phyloP scores from a whole-genome alignment of 2,329 filamentous ascomycete species.

The Scedosporium apiospermum region DNA sequence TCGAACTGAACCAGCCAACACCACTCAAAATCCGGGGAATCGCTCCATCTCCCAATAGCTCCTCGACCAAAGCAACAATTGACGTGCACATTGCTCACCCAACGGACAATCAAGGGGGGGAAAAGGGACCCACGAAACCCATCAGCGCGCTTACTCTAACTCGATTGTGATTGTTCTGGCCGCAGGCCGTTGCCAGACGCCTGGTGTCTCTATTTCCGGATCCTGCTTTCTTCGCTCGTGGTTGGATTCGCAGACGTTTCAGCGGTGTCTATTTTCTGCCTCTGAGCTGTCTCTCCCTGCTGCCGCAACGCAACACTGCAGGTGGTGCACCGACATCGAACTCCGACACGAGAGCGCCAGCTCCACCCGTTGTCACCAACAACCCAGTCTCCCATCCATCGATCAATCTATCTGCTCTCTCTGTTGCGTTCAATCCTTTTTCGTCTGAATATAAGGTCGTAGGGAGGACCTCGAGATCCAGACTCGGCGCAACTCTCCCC shows the following conservation, averaged over 20 bases:
- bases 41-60: background rate
- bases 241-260: background rate
- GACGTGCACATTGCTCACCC: too few species aligned
- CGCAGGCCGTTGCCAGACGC: background rate
- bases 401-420: background rate
- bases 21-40: background rate
- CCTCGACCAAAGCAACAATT: background rate
- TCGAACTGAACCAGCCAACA: background rate
- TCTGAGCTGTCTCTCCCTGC: background rate
- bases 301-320: background rate
- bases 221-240: background rate
- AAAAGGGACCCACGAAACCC: background rate
- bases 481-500: background rate
- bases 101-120: too few species aligned
- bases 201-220: background rate
- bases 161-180: background rate
- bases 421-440: background rate
- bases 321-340: too few species aligned
- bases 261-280: constrained; percentile 1
- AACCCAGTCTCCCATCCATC: background rate
- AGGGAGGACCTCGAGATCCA: background rate
- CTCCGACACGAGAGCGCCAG: background rate
- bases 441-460: constrained; percentile 1
- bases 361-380: background rate
- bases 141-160: background rate